Conservation (phyloP, 1,139 yeast species). For the Saccharomyces hybrid region DNA sequence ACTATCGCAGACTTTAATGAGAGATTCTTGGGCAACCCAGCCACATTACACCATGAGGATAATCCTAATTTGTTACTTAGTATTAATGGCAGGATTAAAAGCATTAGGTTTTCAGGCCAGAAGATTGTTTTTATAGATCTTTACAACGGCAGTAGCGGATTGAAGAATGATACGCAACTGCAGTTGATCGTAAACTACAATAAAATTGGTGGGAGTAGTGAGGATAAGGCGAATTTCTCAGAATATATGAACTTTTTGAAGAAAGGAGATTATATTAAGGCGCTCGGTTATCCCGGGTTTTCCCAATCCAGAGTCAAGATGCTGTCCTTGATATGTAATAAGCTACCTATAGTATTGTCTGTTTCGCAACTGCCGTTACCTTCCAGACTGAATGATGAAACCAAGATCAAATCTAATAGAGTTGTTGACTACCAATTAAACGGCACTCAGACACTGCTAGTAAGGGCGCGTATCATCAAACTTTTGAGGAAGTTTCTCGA, state of each 20-base stretch:
- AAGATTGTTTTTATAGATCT: constrained; percentile 30
- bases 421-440: constrained; percentile 71
- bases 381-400: constrained; percentile 46
- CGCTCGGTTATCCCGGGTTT: constrained; percentile 61
- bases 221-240: constrained; percentile 36
- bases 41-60: neutral
- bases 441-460: constrained; percentile 41
- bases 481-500: constrained; percentile 53
- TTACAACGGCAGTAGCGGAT: constrained; percentile 4
- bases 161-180: constrained; percentile 19
- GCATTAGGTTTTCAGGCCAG: constrained; percentile 28
- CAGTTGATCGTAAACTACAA: constrained; percentile 12
- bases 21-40: constrained; percentile 5
- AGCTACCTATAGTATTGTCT: constrained; percentile 45
- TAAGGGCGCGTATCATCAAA: constrained; percentile 48
- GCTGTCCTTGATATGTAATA: constrained; percentile 56
- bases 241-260: constrained; percentile 42
- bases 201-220: neutral
- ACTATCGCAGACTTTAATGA: constrained; percentile 11
- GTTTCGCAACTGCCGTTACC: constrained; percentile 74
- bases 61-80: constrained; percentile 1
- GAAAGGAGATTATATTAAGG: constrained; percentile 64
- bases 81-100: constrained; percentile 22
- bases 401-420: constrained; percentile 57
- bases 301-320: constrained; percentile 63